phyloP scores from a whole-genome alignment of 2,329 filamentous ascomycete genomes.

The Sclerotinia spermophila region DNA sequence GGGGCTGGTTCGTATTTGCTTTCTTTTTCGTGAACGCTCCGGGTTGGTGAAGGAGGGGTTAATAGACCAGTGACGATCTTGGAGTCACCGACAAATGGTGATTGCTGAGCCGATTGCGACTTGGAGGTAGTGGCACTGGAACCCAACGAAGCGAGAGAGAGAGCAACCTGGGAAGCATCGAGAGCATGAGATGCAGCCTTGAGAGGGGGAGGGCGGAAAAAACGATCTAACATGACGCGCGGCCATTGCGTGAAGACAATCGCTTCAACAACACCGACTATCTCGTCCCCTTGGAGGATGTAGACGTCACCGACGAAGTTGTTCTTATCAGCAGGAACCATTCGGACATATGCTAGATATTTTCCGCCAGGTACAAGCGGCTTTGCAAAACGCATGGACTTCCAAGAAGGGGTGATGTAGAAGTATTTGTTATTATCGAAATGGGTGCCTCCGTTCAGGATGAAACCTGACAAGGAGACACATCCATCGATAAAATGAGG shows the following conservation, averaged over 20 bases:
- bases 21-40: background rate
- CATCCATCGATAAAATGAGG: background rate
- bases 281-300: constrained; percentile 35
- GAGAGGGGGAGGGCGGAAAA: background rate
- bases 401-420: background rate
- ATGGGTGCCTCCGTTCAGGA: background rate
- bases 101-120: background rate
- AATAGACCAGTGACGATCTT: background rate
- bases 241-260: constrained; percentile 23
- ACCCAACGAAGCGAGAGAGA: background rate
- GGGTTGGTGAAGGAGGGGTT: background rate
- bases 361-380: background rate
- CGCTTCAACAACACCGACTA: constrained; percentile 37
- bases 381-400: background rate
- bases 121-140: background rate
- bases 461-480: background rate
- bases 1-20: background rate
- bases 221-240: background rate
- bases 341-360: background rate
- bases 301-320: constrained; percentile 42
- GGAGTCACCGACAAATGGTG: background rate
- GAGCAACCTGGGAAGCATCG: background rate
- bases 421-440: background rate
- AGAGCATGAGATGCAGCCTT: background rate
- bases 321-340: constrained; percentile 41